Conservation (phyloP, 2,329 filamentous ascomycete genomes). For the Arthrinium phaeospermum region DNA sequence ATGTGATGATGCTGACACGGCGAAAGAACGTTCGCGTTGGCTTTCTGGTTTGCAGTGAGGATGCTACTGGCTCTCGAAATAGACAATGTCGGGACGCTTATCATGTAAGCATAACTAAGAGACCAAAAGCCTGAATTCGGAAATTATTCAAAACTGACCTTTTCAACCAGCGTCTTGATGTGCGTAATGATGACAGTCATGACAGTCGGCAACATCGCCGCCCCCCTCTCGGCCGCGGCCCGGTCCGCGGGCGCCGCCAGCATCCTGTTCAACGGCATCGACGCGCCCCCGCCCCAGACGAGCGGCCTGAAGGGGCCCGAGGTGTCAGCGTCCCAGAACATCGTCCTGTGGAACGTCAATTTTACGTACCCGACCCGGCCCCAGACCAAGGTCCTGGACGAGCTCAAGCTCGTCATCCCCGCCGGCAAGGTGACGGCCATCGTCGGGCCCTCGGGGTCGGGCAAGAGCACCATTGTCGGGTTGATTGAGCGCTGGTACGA, state of each 20-base stretch:
- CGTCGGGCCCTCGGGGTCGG: slow-evolving; percentile 68
- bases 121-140: neutral
- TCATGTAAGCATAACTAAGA: neutral
- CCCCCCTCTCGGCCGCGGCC: slow-evolving; percentile 7
- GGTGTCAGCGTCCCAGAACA: slow-evolving; percentile 46
- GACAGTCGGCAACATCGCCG: slow-evolving; percentile 5
- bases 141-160: neutral
- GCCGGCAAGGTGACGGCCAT: slow-evolving; percentile 52
- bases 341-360: slow-evolving; percentile 7
- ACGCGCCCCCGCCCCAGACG: slow-evolving; percentile 16
- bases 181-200: slow-evolving; percentile 16
- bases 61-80: slow-evolving; percentile 36
- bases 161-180: neutral
- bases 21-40: slow-evolving; percentile 37
- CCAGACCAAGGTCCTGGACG: slow-evolving; percentile 51
- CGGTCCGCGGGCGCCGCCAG: neutral
- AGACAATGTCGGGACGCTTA: slow-evolving; percentile 46
- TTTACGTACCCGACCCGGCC: slow-evolving; percentile 60
- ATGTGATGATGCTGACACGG: slow-evolving; percentile 22
- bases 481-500: slow-evolving; percentile 76
- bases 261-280: slow-evolving; percentile 11
- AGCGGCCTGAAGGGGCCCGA: slow-evolving; percentile 52
- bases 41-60: slow-evolving; percentile 39
- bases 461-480: slow-evolving; percentile 76
- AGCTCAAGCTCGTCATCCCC: slow-evolving; percentile 49